Percentiles rank a stretch among this genome's conserved stretches.
Conservation (phyloP, 352 stramenopile species). For the Globisporangium uncinulatum region DNA sequence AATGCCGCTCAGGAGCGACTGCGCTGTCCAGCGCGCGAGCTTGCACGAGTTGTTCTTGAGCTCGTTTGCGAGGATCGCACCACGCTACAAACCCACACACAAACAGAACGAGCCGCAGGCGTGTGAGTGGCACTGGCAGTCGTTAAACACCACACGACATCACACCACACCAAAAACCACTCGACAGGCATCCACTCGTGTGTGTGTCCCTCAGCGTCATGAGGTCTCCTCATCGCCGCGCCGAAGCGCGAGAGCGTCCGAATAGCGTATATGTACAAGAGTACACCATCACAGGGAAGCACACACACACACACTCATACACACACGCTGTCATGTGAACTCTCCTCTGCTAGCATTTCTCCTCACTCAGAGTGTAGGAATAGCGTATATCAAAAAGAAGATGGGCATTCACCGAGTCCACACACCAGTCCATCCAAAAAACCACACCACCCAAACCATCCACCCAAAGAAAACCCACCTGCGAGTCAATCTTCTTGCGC, state of each 20-base stretch:
- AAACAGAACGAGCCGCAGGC: neutral
- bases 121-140: neutral
- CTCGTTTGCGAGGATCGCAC: slow-evolving; percentile 96
- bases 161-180: neutral
- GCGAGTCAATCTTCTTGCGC: slow-evolving; percentile 96
- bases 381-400: slow-evolving; percentile 39
- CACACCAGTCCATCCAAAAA: slow-evolving; percentile 1
- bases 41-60: slow-evolving; percentile 99
- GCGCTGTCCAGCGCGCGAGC: slow-evolving; percentile 97
- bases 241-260: slow-evolving; percentile 22
- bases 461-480: slow-evolving; percentile 35
- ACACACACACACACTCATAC: slow-evolving; percentile 6
- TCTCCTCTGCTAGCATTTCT: slow-evolving; percentile 24
- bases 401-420: slow-evolving; percentile 64
- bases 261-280: slow-evolving; percentile 63
- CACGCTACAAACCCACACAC: slow-evolving; percentile 56
- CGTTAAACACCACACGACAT: neutral
- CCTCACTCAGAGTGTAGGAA: slow-evolving; percentile 31
- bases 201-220: slow-evolving; percentile 14
- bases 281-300: slow-evolving; percentile 17
- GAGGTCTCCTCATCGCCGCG: slow-evolving; percentile 10
- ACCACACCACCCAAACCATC: slow-evolving; percentile 4
- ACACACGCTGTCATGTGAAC: slow-evolving; percentile 12
- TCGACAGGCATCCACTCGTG: slow-evolving; percentile 2
- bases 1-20: slow-evolving; percentile 93